These are phyloP conservation scores for Stagonosporopsis chrysanthemi DNA, from an alignment of 2,329 filamentous ascomycete genomes.

Conservation along the genomic window DNA sequence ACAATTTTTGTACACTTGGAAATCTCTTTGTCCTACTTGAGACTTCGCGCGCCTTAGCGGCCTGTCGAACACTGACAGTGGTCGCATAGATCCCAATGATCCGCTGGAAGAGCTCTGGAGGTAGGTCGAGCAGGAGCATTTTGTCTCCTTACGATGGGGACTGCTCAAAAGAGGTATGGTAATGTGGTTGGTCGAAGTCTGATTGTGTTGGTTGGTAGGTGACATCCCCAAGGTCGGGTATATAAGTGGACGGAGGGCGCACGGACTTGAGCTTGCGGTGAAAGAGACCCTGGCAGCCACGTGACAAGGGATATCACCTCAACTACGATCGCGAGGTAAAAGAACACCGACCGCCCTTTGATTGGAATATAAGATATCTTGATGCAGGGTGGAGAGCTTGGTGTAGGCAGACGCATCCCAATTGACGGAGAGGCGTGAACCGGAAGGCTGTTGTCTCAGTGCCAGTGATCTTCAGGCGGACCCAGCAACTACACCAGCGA, in stretches of 20 bases:
- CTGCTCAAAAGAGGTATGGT: not conserved
- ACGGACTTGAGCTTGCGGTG: not conserved
- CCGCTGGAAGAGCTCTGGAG: conserved; percentile 9
- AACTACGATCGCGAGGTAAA: not conserved
- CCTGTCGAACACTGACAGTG: not conserved
- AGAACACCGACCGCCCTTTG: too few relatives aligned
- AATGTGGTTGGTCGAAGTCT: not conserved
- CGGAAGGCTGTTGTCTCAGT: not conserved
- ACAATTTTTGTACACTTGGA: too few relatives aligned
- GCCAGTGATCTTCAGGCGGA: not conserved
- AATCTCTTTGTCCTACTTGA: not conserved
- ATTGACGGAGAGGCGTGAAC: too few relatives aligned
- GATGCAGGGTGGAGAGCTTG: too few relatives aligned
- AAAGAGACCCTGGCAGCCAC: not conserved
- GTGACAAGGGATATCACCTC: not conserved
- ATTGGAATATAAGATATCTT: too few relatives aligned
- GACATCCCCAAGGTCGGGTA: not conserved
- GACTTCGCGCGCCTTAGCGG: not conserved
- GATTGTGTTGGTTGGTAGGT: not conserved
- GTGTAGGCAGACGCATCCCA: too few relatives aligned
- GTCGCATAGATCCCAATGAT: not conserved
- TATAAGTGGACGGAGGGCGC: too few relatives aligned
- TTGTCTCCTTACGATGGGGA: not conserved
- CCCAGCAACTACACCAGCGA: not conserved
- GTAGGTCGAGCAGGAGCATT: conserved; percentile 10